Evolutionary conservation across 768 basidiomycete species (phyloP), one percentile per base, ranked within the genome.

Genomic region (Cystofilobasidium ferigula): DNA sequence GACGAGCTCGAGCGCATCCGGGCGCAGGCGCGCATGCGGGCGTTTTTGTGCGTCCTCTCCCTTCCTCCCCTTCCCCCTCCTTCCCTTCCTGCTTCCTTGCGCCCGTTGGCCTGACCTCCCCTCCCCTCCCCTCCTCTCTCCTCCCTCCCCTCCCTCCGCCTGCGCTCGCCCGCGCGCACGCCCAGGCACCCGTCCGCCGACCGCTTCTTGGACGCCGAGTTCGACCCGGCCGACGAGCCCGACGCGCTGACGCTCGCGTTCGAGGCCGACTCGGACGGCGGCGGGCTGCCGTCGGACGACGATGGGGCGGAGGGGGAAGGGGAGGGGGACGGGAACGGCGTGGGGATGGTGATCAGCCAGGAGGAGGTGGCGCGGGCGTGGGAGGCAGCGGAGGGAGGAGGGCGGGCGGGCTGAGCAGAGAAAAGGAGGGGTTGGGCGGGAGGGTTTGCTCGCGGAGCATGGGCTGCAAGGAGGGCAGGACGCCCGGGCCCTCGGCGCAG

Each of bases 51-150:
- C 35, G 18, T 24, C 13, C 34, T 3, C 24, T 38, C n/a, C 20
- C 42, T 48, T 47, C 43, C n/a, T 26, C 26, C 18, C 48, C 38
- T 20, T 22, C 18, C 3, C 14, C 22, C 13, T 34, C 24, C 30
- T 26, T 30, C 42, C 28, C 36, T n/a, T 28, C 4, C 20, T 8
- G 13, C 47, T 53, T 1, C 10, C 91, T 70, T 82, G 87, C 43
- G 7, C 28, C n/a, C 40, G 16, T 14, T 3, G 24, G 10, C 14
- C 30, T 1, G 16, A 36, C 32, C 16, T 35, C 32, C n/a, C 16
- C 32, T 38, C 10, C 13, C 3, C 24, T 82, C 70, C 0, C 88
- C 83, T 0, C 90, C 90, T 72, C 88, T 87, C 43, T 2, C n/a
- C n/a, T n/a, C n/a, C n/a, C n/a, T n/a, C n/a, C n/a, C n/a, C n/a